These are phyloP conservation scores for Boechera retrofracta DNA, from an alignment of 345 rosid genomes.

Conservation along the genomic window DNA sequence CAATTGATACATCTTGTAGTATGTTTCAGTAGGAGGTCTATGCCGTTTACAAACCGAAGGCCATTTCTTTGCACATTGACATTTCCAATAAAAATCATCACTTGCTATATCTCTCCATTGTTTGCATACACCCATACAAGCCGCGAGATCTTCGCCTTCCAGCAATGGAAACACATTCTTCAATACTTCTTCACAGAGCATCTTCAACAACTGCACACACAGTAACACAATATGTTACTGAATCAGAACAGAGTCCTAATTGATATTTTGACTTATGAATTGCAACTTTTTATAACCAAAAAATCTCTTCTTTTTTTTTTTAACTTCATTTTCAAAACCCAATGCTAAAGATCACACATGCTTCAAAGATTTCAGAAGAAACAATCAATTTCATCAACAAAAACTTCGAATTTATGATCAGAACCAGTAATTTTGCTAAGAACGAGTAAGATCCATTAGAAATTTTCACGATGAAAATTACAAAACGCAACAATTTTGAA, in stretches of 20 bases:
- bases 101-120: constrained; percentile 78
- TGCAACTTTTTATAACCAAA: no score
- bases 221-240: not conserved
- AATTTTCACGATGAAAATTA: no score
- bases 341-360: not conserved
- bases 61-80: constrained; percentile 84
- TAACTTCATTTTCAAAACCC: not conserved
- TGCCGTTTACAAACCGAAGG: constrained; percentile 85
- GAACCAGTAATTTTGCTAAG: not conserved
- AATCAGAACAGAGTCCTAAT: not conserved
- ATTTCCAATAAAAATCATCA: constrained; percentile 97
- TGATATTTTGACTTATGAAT: no score
- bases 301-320: no score
- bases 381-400: not conserved
- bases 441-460: not conserved
- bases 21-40: constrained; percentile 64
- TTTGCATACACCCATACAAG: constrained; percentile 80
- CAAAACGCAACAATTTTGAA: not conserved
- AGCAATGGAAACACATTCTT: constrained; percentile 83
- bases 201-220: constrained; percentile 31
- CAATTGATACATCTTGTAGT: constrained; percentile 69
- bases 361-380: not conserved
- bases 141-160: constrained; percentile 73
- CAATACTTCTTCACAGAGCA: constrained; percentile 72
- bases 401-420: no score